Evolutionary conservation across 2,329 filamentous ascomycete species (phyloP).

Genomic region (Ceratocystis alfenasii): DNA sequence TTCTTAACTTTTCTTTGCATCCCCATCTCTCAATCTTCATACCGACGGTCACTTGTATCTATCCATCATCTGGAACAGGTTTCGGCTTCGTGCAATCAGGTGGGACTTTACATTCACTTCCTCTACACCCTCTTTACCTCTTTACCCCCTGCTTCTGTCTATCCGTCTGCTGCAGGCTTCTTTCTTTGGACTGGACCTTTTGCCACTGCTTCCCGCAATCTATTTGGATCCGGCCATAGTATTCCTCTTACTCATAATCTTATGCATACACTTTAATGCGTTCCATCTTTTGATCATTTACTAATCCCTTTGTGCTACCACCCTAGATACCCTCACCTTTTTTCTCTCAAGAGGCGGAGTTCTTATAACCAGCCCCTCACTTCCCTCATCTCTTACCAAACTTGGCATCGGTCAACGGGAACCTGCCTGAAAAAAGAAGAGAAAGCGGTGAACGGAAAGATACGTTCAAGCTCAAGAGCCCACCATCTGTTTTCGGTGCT

Average conservation of each 20-base stretch:
- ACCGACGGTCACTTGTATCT: neutral
- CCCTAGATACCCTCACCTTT: no score
- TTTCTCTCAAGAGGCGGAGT: no score
- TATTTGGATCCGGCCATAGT: no score
- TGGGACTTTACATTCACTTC: neutral
- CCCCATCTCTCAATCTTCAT: neutral
- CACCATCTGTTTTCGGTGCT: neutral
- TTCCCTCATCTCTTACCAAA: neutral
- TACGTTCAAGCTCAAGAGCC: neutral
- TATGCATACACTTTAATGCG: no score
- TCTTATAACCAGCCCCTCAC: neutral
- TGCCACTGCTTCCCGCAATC: neutral
- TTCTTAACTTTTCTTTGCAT: neutral
- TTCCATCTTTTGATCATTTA: neutral
- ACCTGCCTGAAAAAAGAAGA: neutral
- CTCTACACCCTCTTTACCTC: neutral
- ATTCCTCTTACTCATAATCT: no score
- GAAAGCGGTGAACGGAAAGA: conserved; percentile 16
- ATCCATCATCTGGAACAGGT: neutral
- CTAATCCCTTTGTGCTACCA: neutral
- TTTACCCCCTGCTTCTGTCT: neutral
- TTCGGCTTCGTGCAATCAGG: conserved; percentile 3
- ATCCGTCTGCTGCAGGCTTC: neutral
- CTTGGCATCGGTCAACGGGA: conserved; percentile 3
- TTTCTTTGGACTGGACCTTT: neutral